A percentile compares a stretch with the other conserved stretches of the same genome.
These are phyloP conservation scores for Fabrea salina DNA, from an alignment of 169 alveolate genomes.

Conservation along the genomic window DNA sequence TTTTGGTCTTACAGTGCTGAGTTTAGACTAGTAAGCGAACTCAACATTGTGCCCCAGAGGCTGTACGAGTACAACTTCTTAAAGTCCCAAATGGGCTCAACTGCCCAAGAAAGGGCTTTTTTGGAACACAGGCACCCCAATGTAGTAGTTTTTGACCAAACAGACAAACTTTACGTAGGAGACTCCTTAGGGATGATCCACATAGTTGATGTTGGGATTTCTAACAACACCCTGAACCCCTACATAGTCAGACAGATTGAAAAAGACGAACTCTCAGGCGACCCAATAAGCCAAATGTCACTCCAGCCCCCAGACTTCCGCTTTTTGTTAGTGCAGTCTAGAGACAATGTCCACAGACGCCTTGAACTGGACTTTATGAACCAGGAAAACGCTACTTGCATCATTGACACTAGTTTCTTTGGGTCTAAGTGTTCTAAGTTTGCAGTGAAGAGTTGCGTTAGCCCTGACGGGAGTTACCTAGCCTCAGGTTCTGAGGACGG, in stretches of 20 bases:
- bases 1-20: conserved; percentile 51
- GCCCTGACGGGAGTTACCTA: conserved; percentile 72
- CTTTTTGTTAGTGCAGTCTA: conserved; percentile 57
- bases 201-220: conserved; percentile 54
- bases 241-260: conserved; percentile 51
- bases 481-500: conserved; percentile 78
- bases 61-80: not conserved
- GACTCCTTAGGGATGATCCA: conserved; percentile 71
- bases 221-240: conserved; percentile 43
- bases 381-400: conserved; percentile 31
- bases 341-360: conserved; percentile 74
- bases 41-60: not conserved
- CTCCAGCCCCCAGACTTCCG: conserved; percentile 59
- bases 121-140: conserved; percentile 68
- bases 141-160: conserved; percentile 51
- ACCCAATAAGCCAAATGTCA: conserved; percentile 59
- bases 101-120: not conserved
- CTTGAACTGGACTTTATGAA: conserved; percentile 54
- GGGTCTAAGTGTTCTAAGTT: conserved; percentile 63
- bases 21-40: not conserved
- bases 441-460: conserved; percentile 57
- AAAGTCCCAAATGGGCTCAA: not conserved
- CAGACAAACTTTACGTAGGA: conserved; percentile 68
- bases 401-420: conserved; percentile 56
- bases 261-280: conserved; percentile 67